phyloP scores from a whole-genome alignment of 345 rosid species.

The Populus pruinosa region DNA sequence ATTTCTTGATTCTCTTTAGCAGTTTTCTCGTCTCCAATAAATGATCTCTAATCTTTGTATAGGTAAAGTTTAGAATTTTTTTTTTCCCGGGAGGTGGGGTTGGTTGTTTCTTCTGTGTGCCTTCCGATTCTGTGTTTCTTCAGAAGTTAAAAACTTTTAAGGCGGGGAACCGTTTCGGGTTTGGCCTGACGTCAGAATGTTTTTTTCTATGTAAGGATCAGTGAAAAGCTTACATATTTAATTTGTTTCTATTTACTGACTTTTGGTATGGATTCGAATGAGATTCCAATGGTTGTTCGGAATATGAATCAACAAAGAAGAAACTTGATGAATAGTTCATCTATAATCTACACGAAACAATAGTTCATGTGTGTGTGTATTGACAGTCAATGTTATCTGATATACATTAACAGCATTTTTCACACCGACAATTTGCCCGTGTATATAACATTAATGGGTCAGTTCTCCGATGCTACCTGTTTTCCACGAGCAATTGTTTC shows the following conservation, averaged over 20 bases:
- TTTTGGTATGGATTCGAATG: not conserved
- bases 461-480: not conserved
- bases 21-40: not conserved
- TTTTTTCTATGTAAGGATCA: not conserved
- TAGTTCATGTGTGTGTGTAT: not conserved
- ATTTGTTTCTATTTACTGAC: not conserved
- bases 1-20: slow-evolving; percentile 24
- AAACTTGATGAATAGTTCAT: not conserved
- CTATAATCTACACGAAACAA: not conserved
- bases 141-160: not conserved
- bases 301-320: not conserved
- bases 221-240: not conserved
- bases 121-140: slow-evolving; percentile 16
- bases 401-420: too few relatives aligned
- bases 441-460: not conserved
- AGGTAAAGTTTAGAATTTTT: not conserved
- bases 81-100: not conserved
- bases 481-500: not conserved
- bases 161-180: slow-evolving; percentile 20
- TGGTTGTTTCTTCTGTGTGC: not conserved
- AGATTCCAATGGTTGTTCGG: too few relatives aligned
- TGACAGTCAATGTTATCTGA: too few relatives aligned
- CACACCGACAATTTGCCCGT: not conserved
- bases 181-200: not conserved
- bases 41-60: not conserved